Evolutionary conservation across 257 asterid species (phyloP), one percentile per base, ranked within the genome.

Genomic region (Sherardia arvensis): DNA sequence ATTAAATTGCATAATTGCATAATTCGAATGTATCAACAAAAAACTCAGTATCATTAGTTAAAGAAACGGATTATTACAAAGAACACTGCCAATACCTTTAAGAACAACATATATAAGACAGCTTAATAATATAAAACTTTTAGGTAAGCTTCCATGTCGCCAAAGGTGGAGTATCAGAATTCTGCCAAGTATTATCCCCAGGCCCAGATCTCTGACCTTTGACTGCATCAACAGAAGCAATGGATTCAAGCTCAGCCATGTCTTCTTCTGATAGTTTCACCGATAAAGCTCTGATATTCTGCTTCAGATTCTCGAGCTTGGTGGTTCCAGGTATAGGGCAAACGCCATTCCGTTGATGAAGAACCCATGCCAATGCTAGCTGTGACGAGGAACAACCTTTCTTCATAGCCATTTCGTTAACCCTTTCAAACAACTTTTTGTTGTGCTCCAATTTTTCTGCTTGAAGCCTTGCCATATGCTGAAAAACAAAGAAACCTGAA

Each of bases 311-410:
- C 8, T 40, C 65, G 38, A 79, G 59, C 66, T 74, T 79, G 1
- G 87, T 82, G 23, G 85, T 80, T 15, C 82, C 85, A 0, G 84
- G 86, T 33, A 80, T 80, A 0, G 85, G 85, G 33, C 85, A 71
- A 49, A 80, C 80, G 29, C 74, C 79, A 25, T 68, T 67, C 53
- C 88, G 86, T 65, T 76, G 86, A 66, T 80, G 84, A 74, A 75
- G 88, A 22, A 83, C 70, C 88, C 88, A 83, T 4, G 86, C 85
- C 65, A 83, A 76, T 0, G 86, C 84, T 2, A 83, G 78, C 45
- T 83, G 88, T 17, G 88, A 71, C 0, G 79, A 70, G 18, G 76
- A 80, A 77, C 86, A 83, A n/a, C 84, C 84, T 34, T 78, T 83
- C 74, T 67, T 66, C 7, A 34, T 34, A n/a, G 86, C 82, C 49